A percentile compares a stretch with the other conserved stretches of the same genome.
Conservation (phyloP, 2,329 filamentous ascomycete genomes). For the Thermothelomyces thermophilus region DNA sequence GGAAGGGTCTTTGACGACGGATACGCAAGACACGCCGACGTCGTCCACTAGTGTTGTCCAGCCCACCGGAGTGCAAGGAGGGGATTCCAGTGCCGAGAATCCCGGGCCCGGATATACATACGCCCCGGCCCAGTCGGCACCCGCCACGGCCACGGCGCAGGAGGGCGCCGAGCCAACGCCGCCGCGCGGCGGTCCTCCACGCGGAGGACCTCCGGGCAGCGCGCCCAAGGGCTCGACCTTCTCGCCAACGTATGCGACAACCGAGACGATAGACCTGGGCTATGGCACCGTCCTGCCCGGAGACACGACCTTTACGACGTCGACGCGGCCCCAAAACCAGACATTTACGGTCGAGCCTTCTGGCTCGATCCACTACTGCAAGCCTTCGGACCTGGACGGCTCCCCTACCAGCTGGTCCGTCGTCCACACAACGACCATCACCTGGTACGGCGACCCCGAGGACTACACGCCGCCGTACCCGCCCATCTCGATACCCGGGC, state of each 20-base stretch:
- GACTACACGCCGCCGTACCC: conserved; percentile 44
- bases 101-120: not conserved
- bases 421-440: conserved; percentile 44
- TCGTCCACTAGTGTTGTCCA: not conserved
- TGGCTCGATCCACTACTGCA: conserved; percentile 18
- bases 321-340: conserved; percentile 6
- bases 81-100: too few relatives aligned
- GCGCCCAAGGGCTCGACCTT: not conserved
- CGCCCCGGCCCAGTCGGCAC: not conserved
- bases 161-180: not conserved
- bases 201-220: not conserved
- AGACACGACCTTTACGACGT: conserved; percentile 14
- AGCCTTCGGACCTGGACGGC: conserved; percentile 18
- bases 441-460: conserved; percentile 39
- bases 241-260: not conserved
- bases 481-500: conserved; percentile 34
- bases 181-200: conserved; percentile 5
- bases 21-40: conserved; percentile 13
- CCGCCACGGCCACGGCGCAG: not conserved
- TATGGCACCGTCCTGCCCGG: not conserved
- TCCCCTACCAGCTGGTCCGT: conserved; percentile 36
- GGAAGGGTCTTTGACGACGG: conserved; percentile 17
- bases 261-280: conserved; percentile 13
- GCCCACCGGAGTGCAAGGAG: not conserved
- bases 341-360: conserved; percentile 9